Evolutionary conservation across 108 stramenopile species (phyloP), one percentile per base, ranked within the genome.

Genomic region (Asterionellopsis glacialis): DNA sequence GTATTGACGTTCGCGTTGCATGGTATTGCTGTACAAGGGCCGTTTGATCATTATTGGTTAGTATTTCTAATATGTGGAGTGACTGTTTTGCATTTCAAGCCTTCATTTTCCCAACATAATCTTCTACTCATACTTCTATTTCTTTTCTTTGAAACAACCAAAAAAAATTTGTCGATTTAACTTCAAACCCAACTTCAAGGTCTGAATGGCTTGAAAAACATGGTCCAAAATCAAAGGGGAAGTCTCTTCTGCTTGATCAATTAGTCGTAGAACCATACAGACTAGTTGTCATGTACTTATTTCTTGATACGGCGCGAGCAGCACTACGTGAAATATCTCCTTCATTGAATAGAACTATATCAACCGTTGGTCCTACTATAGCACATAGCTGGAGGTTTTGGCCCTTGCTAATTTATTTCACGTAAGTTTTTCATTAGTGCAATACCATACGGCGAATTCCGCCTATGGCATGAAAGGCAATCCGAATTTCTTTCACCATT

Each of bases 1-100:
- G 45, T 47, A 21, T 47, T 47, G 45, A 21, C 45, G 18, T 47
- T 19, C 9, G 45, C 45, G 1, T 19, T 47, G 16, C 19, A 21
- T 47, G 45, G 45, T 19, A 33, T 33, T 33, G 6, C 9, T 19
- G 4, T 47, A 21, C 45, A 47, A 21, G 45, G 45, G 16, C 45
- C 45, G 45, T 47, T 47, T 16, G 45, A 21, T 21, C 45, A 47
- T 21, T 47, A 47, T 47, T 47, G 45, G 45, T 47, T 16, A 47
- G 45, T 19, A 47, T 47, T 1, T 9, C 45, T 16, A 11, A 12
- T 43, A 12, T 43, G 11, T 43, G 13, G 12, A 12, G 11, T 11
- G 13, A 12, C 11, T 43, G 12, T 12, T 43, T 11, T 11, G 42
- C 12, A 11, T 43, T 11, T 13, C 11, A 43, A 43, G 42, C 42